Evolutionary conservation across 176 grass and related monocot species (phyloP).

Genomic region (Hordeum marinum): DNA sequence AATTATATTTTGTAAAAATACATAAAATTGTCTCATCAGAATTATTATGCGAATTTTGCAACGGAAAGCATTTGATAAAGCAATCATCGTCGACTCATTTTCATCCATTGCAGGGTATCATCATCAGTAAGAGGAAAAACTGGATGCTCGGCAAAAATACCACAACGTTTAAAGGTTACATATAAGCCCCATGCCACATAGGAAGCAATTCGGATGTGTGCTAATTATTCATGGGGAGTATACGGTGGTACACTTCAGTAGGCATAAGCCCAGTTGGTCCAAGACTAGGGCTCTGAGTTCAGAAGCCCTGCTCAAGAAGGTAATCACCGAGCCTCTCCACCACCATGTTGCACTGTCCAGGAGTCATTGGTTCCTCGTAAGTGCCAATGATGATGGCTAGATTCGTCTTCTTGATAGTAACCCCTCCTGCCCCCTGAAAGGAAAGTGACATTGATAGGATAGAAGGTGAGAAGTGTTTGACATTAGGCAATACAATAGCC

Average conservation of each 20-base stretch:
- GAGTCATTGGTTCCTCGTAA: constrained; percentile 45
- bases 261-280: background rate
- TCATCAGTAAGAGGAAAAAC: background rate
- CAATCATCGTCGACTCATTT: background rate
- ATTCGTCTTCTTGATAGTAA: constrained; percentile 40
- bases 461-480: background rate
- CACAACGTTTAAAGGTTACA: constrained; percentile 11
- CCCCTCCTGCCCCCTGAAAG: constrained; percentile 38
- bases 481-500: background rate
- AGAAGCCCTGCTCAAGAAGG: constrained; percentile 42
- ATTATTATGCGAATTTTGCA: background rate
- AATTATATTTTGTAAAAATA: background rate
- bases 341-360: constrained; percentile 45
- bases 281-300: background rate
- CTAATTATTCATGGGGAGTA: constrained; percentile 26
- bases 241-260: background rate
- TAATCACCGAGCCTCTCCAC: constrained; percentile 52
- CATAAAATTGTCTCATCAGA: background rate
- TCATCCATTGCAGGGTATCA: background rate
- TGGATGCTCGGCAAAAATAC: constrained; percentile 3
- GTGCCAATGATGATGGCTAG: constrained; percentile 26
- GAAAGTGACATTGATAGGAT: background rate
- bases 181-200: background rate
- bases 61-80: background rate
- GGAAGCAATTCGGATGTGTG: background rate